Evolutionary conservation across 1,139 yeast genomes (phyloP), one percentile per base, ranked within the genome.

Genomic region (Pneumocystis jirovecii): DNA sequence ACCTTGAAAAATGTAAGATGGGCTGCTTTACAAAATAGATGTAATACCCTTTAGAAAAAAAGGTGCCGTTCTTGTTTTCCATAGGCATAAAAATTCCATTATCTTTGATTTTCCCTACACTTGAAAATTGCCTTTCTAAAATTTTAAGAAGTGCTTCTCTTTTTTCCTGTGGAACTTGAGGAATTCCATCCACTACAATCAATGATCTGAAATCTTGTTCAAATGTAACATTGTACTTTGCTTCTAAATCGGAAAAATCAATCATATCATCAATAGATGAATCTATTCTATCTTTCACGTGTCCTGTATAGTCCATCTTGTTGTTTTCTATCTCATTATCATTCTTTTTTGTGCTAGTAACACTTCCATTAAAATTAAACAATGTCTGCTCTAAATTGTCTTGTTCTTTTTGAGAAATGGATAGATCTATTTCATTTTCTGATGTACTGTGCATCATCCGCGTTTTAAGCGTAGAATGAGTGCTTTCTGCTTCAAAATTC

Each of bases 111-210:
- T 83, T 83, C 65, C 90, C 90, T 60, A 87, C 93, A 68, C 83
- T 81, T 67, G 84, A 78, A 74, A 93, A 86, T 67, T 89, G 81
- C 78, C 91, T 93, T 21, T 42, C 34, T 72, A 82, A 83, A 73
- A 95, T 82, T 75, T 89, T 91, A 72, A 85, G 82, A 74, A 95
- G 83, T 65, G 88, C 85, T 63, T 90, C 88, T 61, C 85, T 89
- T 77, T 95, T 95, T 66, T 89, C 76, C 74, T 87, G 96, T 66
- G 97, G 96, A 34, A 96, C 96, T 69, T 89, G 80, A 70, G 99
- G 99, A 6, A 96, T 93, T 63, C 98, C 98, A 75, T 90, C 97
- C 64, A 90, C 87, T 39, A 93, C 89, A 67, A 93, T 84, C 74
- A 85, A 91, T 73, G 83, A 83, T 73, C 89, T 96, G 67, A 89